These are phyloP conservation scores for Apiospora phragmitis DNA, from an alignment of 2,329 filamentous ascomycete species.

Conservation along the genomic window DNA sequence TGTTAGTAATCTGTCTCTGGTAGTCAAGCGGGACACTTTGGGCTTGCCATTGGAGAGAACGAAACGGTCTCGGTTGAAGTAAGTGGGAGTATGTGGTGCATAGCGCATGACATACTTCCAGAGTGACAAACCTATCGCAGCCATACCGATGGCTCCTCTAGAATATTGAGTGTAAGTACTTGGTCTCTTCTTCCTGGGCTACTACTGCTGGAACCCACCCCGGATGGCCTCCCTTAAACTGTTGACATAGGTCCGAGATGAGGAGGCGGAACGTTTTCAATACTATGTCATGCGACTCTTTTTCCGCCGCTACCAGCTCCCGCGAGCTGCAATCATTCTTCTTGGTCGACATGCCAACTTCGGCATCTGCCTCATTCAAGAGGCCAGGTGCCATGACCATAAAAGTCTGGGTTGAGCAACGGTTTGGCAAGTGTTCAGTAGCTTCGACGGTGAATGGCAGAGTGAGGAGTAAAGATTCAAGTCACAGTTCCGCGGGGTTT, in stretches of 20 bases:
- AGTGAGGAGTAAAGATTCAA: neutral
- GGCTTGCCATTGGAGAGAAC: slow-evolving; percentile 54
- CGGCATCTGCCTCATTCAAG: neutral
- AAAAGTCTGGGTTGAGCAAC: too few relatives aligned
- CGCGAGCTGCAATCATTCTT: neutral
- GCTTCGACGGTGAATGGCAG: too few relatives aligned
- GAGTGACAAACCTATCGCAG: slow-evolving; percentile 40
- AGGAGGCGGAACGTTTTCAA: slow-evolving; percentile 61
- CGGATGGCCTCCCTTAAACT: slow-evolving; percentile 69
- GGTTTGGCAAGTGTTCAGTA: neutral
- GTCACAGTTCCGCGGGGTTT: neutral
- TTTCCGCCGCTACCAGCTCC: slow-evolving; percentile 8
- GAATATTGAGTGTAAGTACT: neutral
- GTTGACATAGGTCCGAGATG: slow-evolving; percentile 68
- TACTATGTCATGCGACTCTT: slow-evolving; percentile 42
- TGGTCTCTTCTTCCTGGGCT: neutral
- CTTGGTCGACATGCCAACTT: neutral
- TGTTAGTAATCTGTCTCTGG: neutral
- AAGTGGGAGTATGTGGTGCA: slow-evolving; percentile 50
- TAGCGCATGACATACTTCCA: slow-evolving; percentile 63
- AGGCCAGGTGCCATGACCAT: slow-evolving; percentile 10
- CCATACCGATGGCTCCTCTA: slow-evolving; percentile 34
- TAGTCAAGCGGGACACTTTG: rapidly evolving
- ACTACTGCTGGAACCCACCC: slow-evolving; percentile 26
- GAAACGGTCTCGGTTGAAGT: slow-evolving; percentile 61